Percentiles rank a stretch among this genome's conserved stretches.
These are phyloP conservation scores for Aureobasidium sp. DNA, from an alignment of 2,329 filamentous ascomycete genomes.

Conservation along the genomic window DNA sequence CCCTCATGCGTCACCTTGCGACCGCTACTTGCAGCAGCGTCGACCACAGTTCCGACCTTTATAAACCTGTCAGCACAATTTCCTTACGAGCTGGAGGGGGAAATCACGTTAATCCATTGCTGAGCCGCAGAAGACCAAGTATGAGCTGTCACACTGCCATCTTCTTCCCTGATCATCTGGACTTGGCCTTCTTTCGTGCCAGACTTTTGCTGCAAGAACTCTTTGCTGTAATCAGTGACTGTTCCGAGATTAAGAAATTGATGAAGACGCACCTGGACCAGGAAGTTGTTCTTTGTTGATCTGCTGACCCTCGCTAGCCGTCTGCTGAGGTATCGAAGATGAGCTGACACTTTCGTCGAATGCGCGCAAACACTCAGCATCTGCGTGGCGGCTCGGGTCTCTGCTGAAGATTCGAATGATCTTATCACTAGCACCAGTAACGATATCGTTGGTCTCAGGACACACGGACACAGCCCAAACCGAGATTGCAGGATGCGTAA, in stretches of 20 bases:
- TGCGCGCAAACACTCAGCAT: constrained; percentile 40
- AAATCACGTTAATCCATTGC: constrained; percentile 19
- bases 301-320: constrained; percentile 54
- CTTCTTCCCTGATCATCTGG: constrained; percentile 76
- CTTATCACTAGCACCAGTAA: constrained; percentile 86
- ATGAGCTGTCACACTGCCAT: constrained; percentile 79
- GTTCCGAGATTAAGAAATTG: neutral
- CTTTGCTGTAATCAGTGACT: constrained; percentile 28
- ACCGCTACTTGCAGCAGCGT: constrained; percentile 75
- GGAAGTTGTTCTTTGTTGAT: constrained; percentile 91
- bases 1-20: constrained; percentile 59
- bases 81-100: neutral
- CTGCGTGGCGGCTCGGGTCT: constrained; percentile 61
- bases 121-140: constrained; percentile 65
- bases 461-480: constrained; percentile 91
- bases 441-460: constrained; percentile 77
- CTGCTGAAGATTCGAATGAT: constrained; percentile 79
- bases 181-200: constrained; percentile 97
- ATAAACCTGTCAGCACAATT: neutral
- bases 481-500: constrained; percentile 93
- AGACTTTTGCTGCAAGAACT: constrained; percentile 72
- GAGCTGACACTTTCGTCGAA: constrained; percentile 73
- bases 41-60: constrained; percentile 88
- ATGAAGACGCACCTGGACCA: constrained; percentile 48
- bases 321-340: constrained; percentile 82